phyloP scores from a whole-genome alignment of 345 rosid species.

The Brassica carinata region DNA sequence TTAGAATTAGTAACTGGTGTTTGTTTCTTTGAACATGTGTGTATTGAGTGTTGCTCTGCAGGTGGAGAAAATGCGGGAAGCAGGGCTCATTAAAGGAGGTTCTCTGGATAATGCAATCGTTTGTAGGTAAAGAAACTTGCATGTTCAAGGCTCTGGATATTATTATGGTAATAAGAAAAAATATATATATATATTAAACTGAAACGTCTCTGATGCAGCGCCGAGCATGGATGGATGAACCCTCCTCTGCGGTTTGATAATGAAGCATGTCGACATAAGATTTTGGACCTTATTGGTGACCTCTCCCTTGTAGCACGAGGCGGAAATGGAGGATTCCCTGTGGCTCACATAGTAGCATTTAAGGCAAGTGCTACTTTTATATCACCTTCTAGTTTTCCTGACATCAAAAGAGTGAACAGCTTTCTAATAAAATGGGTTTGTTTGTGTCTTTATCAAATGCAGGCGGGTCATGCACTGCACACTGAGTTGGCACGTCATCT shows the following conservation, averaged over 20 bases:
- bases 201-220: constrained; percentile 41
- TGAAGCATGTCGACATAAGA: constrained; percentile 91
- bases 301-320: constrained; percentile 64
- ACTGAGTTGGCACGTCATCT: constrained; percentile 30
- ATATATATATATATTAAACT: neutral
- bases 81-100: constrained; percentile 87
- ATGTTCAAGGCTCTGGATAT: constrained; percentile 1
- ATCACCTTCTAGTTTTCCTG: neutral
- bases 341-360: constrained; percentile 58
- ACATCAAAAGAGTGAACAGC: neutral
- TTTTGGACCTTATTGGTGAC: constrained; percentile 85
- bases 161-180: neutral
- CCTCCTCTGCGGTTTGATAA: constrained; percentile 67
- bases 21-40: neutral
- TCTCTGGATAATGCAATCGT: constrained; percentile 81
- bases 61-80: constrained; percentile 74
- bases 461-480: constrained; percentile 6
- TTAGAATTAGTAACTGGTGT: neutral
- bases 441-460: neutral
- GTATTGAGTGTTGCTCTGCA: constrained; percentile 32
- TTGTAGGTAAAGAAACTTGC: constrained; percentile 60
- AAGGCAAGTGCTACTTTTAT: neutral
- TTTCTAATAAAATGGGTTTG: neutral
- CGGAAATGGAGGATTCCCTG: constrained; percentile 86
- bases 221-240: constrained; percentile 84